These are phyloP conservation scores for Malus sieversii DNA, from an alignment of 306 rosid species.

Conservation along the genomic window DNA sequence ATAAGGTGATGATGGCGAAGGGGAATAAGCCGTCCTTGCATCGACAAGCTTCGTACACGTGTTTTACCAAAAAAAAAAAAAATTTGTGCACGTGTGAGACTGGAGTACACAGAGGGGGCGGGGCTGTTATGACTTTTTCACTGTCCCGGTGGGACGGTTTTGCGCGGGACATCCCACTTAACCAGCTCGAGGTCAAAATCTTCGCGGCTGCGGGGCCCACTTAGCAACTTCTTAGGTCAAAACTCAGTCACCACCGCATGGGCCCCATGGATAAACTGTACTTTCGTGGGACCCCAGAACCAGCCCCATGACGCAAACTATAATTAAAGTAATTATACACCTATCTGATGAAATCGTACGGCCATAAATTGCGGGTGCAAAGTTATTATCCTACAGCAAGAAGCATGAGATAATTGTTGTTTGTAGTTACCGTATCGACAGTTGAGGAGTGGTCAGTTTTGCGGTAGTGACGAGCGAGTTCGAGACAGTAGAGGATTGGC, in stretches of 20 bases:
- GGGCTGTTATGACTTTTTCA: slow-evolving; percentile 53
- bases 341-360: neutral
- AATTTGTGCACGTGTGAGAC: slow-evolving; percentile 21
- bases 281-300: neutral
- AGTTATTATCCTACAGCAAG: neutral
- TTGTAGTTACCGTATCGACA: slow-evolving; percentile 55
- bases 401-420: neutral
- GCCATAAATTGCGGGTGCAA: slow-evolving; percentile 3
- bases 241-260: slow-evolving; percentile 11
- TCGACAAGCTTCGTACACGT: slow-evolving; percentile 20
- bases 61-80: no score
- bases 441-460: slow-evolving; percentile 30
- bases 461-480: slow-evolving; percentile 64
- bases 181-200: slow-evolving; percentile 20
- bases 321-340: neutral
- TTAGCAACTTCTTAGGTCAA: slow-evolving; percentile 44
- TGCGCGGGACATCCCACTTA: slow-evolving; percentile 29
- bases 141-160: slow-evolving; percentile 12
- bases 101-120: neutral
- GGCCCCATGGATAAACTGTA: neutral
- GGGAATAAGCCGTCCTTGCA: slow-evolving; percentile 13
- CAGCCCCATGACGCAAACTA: slow-evolving; percentile 1
- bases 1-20: neutral
- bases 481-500: slow-evolving; percentile 80
- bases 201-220: slow-evolving; percentile 6